A percentile compares a stretch with the other conserved stretches of the same genome.
Evolutionary conservation across 768 basidiomycete genomes (phyloP).

Genomic region (Termitomyces bulborhizus): DNA sequence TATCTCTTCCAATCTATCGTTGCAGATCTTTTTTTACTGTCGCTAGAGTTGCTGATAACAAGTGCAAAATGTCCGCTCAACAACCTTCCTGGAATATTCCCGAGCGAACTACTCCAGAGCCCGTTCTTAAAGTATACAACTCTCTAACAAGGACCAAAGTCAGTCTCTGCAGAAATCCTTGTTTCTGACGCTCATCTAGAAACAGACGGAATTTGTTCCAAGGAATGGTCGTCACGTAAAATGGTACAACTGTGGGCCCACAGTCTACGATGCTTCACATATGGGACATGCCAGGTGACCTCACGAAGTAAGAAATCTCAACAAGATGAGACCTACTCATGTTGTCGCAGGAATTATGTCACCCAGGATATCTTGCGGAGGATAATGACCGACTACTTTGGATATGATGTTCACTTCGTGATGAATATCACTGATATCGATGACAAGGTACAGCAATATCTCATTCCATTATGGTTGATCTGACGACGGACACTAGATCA

Average conservation of each 20-base stretch:
- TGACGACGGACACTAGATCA: conserved; percentile 57
- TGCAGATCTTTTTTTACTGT: conserved; percentile 9
- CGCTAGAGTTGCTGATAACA: neutral
- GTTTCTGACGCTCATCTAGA: conserved; percentile 10
- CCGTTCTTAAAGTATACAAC: conserved; percentile 82
- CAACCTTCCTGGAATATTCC: conserved; percentile 58
- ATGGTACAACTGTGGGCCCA: conserved; percentile 99
- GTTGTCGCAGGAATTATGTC: conserved; percentile 77
- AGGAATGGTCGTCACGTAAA: conserved; percentile 69
- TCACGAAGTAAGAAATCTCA: neutral
- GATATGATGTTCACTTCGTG: conserved; percentile 96
- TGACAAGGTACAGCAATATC: conserved; percentile 70
- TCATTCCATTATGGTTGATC: neutral
- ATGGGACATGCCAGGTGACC: conserved; percentile 95
- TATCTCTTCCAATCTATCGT: conserved; percentile 11
- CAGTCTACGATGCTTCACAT: conserved; percentile 96
- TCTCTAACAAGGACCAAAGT: conserved; percentile 91
- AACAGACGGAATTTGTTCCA: conserved; percentile 73
- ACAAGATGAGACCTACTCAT: conserved; percentile 4
- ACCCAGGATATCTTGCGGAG: conserved; percentile 89
- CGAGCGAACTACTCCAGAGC: conserved; percentile 39
- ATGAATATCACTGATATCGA: conserved; percentile 99
- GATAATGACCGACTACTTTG: conserved; percentile 93
- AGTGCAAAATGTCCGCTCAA: conserved; percentile 43
- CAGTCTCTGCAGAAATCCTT: conserved; percentile 10